Conservation (phyloP, 1,139 yeast genomes). For the Groenewaldozyma sp. region DNA sequence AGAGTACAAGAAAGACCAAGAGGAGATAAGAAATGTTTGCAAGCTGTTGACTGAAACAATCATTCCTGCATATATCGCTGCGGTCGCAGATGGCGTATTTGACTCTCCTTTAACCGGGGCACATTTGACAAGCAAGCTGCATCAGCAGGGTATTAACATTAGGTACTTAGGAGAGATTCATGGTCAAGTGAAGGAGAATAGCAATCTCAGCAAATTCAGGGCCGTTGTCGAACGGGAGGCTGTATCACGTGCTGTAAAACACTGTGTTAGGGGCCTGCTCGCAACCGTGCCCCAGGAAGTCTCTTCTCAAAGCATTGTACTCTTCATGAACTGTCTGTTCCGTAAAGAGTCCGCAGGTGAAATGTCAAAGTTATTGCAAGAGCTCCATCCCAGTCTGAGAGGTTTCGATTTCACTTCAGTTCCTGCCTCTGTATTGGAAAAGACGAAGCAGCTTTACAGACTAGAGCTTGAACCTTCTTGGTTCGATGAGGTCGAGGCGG, state of each 20-base stretch:
- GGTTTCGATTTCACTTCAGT: constrained; percentile 32
- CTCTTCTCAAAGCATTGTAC: constrained; percentile 53
- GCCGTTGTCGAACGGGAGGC: constrained; percentile 55
- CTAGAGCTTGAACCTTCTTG: constrained; percentile 45
- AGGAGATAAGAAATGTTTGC: constrained; percentile 59
- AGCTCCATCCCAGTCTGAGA: constrained; percentile 1
- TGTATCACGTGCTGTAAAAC: constrained; percentile 72
- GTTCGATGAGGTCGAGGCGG: constrained; percentile 13
- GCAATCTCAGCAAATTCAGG: constrained; percentile 32
- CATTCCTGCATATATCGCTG: constrained; percentile 56
- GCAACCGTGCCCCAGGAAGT: constrained; percentile 44
- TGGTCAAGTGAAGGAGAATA: constrained; percentile 12
- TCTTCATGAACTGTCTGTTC: constrained; percentile 64
- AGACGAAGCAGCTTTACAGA: constrained; percentile 51
- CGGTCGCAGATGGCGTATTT: constrained; percentile 39
- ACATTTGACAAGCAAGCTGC: constrained; percentile 61
- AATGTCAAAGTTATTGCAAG: no score
- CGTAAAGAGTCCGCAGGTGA: constrained; percentile 29
- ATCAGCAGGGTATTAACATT: constrained; percentile 75
- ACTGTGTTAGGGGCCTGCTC: constrained; percentile 49
- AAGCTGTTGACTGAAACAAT: constrained; percentile 49
- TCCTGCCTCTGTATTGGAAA: constrained; percentile 36
- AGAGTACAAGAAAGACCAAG: constrained; percentile 43
- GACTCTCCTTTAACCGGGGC: constrained; percentile 73
- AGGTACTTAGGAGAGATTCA: constrained; percentile 63